A percentile compares a stretch with the other conserved stretches of the same genome.
These are phyloP conservation scores for Phytophthora foliorum DNA, from an alignment of 352 stramenopile species.

Conservation along the genomic window DNA sequence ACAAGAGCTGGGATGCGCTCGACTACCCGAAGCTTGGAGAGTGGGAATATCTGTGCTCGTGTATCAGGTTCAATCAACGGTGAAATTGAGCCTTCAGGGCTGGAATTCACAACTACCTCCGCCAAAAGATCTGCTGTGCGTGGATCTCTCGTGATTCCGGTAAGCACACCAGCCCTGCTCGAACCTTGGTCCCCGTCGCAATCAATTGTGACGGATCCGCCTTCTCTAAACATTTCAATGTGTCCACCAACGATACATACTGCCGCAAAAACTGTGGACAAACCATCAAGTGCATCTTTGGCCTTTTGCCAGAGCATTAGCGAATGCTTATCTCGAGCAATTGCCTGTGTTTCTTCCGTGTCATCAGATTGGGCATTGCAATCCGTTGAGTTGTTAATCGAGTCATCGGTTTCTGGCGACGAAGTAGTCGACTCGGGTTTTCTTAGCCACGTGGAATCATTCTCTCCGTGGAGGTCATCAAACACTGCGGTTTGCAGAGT, in stretches of 20 bases:
- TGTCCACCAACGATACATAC: conserved; percentile 81
- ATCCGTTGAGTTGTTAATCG: conserved; percentile 22
- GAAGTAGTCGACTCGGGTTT: conserved; percentile 68
- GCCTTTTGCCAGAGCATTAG: conserved; percentile 80
- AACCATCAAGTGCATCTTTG: conserved; percentile 70
- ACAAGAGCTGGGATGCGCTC: conserved; percentile 81
- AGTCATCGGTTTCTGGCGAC: conserved; percentile 70
- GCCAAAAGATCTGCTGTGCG: conserved; percentile 53
- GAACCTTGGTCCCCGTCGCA: conserved; percentile 45
- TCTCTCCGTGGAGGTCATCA: conserved; percentile 2
- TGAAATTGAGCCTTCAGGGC: conserved; percentile 7
- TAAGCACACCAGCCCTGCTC: conserved; percentile 38
- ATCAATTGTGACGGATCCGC: conserved; percentile 64
- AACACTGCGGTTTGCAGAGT: conserved; percentile 5
- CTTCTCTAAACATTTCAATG: conserved; percentile 77
- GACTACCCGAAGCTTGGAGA: conserved; percentile 67
- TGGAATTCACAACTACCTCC: conserved; percentile 33
- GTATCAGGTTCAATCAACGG: conserved; percentile 26
- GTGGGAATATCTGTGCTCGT: conserved; percentile 40
- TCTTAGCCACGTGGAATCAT: conserved; percentile 39
- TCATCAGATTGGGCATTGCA: conserved; percentile 26
- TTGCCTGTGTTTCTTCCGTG: conserved; percentile 22
- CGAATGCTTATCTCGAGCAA: conserved; percentile 70
- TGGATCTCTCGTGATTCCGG: conserved; percentile 50
- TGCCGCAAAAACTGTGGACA: conserved; percentile 69